Evolutionary conservation across 495 filamentous ascomycete genomes (phyloP), one percentile per base, ranked within the genome.

Genomic region (Hypoxylon lenormandii): DNA sequence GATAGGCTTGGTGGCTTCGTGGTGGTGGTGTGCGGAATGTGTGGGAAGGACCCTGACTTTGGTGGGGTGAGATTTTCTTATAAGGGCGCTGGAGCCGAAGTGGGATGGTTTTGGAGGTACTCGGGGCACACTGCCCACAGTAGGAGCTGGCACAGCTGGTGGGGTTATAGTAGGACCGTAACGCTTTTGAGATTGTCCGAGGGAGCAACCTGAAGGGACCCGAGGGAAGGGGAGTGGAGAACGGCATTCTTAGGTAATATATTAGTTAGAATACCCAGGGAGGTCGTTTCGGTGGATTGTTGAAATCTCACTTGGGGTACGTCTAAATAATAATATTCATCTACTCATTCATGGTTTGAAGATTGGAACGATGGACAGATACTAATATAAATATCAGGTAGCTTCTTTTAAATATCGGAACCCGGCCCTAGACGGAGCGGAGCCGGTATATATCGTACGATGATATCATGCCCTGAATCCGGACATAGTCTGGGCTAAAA

Each of bases 61-160:
- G 65, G 72, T 64, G 72, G 72, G 74, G 68, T 73, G 60, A 69
- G 66, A 69, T 66, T 66, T 71, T 71, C 66, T 71, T 71, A 71
- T 71, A 66, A 8, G 18, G 30, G 47, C n/a, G 37, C 6, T 15
- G 42, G 42, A 16, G 33, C 37, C 16, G 22, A 30, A 66, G 55
- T 38, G 49, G 65, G 46, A 63, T 42, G 38, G 38, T 2, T n/a
- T 1, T n/a, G 28, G 28, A 40, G 42, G 40, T 22, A 43, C 30
- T 33, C 30, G 30, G 30, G 13, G 36, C 40, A 45, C 19, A n/a
- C n/a, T n/a, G 63, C 15, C 43, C 21, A 21, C 49, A 12, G 47
- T 19, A 69, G 38, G 43, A 48, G 19, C 22, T 18, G 42, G 42
- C 18, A 21, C 48, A n/a, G 11, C 22, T 42, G 26, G 67, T 70